These are phyloP conservation scores for Parasitella parasitica DNA, from an alignment of 371 early-diverging fungal species.

Conservation along the genomic window DNA sequence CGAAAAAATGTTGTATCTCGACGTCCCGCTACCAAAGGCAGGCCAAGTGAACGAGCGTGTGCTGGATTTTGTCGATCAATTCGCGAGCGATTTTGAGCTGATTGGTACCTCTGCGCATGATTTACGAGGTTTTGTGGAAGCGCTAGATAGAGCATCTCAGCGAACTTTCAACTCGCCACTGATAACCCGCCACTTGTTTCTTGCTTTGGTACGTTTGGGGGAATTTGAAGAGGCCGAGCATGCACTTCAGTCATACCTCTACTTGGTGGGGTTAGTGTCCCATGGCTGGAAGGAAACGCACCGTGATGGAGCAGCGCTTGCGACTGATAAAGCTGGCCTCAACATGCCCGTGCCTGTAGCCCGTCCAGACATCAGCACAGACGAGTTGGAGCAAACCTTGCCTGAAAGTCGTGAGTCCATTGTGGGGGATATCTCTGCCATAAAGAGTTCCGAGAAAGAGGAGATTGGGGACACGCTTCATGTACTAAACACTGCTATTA, in stretches of 20 bases:
- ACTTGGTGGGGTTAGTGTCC: conserved; percentile 48
- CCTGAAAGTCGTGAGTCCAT: neutral
- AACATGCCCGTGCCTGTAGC: conserved; percentile 23
- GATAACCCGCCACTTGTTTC: conserved; percentile 66
- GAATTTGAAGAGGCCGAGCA: conserved; percentile 76
- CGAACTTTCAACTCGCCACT: conserved; percentile 75
- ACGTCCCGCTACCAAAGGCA: conserved; percentile 65
- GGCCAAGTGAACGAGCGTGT: conserved; percentile 60
- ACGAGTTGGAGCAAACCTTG: neutral
- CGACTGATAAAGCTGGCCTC: conserved; percentile 19
- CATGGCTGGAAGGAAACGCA: conserved; percentile 32
- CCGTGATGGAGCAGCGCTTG: conserved; percentile 34
- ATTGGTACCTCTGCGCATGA: conserved; percentile 38
- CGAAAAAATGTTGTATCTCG: conserved; percentile 57
- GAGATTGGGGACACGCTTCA: conserved; percentile 32
- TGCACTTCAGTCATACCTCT: conserved; percentile 64
- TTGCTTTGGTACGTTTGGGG: conserved; percentile 57
- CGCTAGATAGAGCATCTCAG: conserved; percentile 62
- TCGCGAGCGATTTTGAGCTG: conserved; percentile 60
- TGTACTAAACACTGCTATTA: conserved; percentile 47
- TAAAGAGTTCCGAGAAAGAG: conserved; percentile 32
- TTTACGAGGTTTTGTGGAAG: conserved; percentile 29
- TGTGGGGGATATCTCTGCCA: conserved; percentile 21
- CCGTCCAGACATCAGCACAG: conserved; percentile 7
- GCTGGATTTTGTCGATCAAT: conserved; percentile 63